Evolutionary conservation across 2,329 filamentous ascomycete species (phyloP), one percentile per base, ranked within the genome.

Genomic region (Aureobasidium melanogenum): DNA sequence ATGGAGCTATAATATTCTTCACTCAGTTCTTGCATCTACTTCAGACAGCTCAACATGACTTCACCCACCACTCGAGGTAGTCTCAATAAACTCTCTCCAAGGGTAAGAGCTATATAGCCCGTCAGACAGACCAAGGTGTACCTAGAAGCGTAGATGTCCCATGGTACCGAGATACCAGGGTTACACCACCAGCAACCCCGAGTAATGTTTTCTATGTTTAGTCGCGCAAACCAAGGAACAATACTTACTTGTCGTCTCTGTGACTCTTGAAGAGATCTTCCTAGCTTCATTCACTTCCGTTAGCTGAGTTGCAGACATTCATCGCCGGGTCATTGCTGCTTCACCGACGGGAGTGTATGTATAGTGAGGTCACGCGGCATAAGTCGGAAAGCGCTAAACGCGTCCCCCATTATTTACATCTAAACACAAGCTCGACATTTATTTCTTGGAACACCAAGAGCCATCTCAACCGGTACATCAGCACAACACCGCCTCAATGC

Each of bases 381-480:
- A n/a, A n/a, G n/a, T 9, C 12, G 32, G 30, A 36, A 50, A 36
- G 48, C 32, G 48, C 50, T 17, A 28, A 39, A 39, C 50, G 50
- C 50, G 50, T 54, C 50, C 15, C 36, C 50, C 50, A 54, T 9
- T 54, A 41, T 54, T 54, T 54, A 54, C 50, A 36, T 54, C 50
- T 54, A 54, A 54, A 41, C 50, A 54, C 22, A 39, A 39, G 36
- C 50, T 54, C 32, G 32, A 36, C 32, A 15, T 30, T 28, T 24
- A 19, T 51, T 51, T 36, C n/a, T 26, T 36, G 26, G 26, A 50
- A 4, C 47, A 36, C 17, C 12, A 36, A 51, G 17, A n/a, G 17
- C 30, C n/a, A 30, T 22, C 17, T 17, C 12, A 17, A 3, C 28
- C 19, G 24, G 38, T 38, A 24, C 8, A 41, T 14, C 50, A 19